Conservation (phyloP, 2,329 filamentous ascomycete species). For the Pestalotiopsis sp. region DNA sequence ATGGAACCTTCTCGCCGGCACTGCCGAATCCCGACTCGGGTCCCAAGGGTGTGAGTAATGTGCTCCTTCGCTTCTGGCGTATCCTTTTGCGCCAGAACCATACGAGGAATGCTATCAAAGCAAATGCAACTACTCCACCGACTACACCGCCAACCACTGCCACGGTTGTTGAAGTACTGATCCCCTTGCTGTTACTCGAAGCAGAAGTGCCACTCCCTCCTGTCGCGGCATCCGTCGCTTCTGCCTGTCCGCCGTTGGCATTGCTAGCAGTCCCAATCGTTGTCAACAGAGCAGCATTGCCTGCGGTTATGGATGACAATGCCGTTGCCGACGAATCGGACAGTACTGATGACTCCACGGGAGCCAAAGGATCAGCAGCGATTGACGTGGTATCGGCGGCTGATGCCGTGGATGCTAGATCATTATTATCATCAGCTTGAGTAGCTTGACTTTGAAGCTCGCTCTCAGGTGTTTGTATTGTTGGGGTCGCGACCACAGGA, state of each 20-base stretch:
- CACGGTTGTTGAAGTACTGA: constrained; percentile 36
- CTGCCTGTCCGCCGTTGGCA: not conserved
- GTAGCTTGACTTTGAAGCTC: constrained; percentile 15
- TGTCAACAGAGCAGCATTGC: constrained; percentile 14
- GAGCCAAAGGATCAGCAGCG: not conserved
- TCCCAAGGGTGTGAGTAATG: constrained; percentile 49
- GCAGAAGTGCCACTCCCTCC: constrained; percentile 10
- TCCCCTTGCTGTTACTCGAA: constrained; percentile 26
- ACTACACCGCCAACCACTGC: constrained; percentile 55
- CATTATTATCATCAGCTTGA: constrained; percentile 17
- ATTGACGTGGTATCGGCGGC: not conserved
- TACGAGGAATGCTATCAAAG: constrained; percentile 48
- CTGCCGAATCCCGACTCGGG: constrained; percentile 19
- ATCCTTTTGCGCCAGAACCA: constrained; percentile 53
- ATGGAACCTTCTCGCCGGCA: constrained; percentile 34
- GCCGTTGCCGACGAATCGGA: not conserved
- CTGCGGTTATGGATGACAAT: constrained; percentile 2
- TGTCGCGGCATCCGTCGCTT: constrained; percentile 5
- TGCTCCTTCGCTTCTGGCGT: constrained; percentile 46
- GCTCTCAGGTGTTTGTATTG: constrained; percentile 13
- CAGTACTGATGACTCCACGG: not conserved
- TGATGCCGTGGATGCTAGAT: constrained; percentile 13
- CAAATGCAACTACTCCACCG: constrained; percentile 49
- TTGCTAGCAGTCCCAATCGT: constrained; percentile 10
- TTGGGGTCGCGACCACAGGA: constrained; percentile 11